Evolutionary conservation across 805 yeast species (phyloP).

Genomic region (Ogataea henricii): DNA sequence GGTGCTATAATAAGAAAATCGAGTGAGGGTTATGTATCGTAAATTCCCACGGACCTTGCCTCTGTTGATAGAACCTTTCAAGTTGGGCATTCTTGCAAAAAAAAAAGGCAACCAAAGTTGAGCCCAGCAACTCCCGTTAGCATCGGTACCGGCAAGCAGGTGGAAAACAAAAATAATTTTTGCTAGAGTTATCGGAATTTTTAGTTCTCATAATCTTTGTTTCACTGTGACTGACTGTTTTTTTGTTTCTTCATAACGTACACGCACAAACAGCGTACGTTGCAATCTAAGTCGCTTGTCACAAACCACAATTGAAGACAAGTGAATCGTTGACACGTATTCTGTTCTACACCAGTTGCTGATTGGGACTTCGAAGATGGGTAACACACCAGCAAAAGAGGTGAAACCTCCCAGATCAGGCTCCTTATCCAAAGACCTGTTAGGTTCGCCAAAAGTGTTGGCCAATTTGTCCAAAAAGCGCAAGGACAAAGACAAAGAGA

Average conservation of each 20-base stretch:
- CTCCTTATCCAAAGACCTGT: constrained; percentile 22
- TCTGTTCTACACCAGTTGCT: neutral
- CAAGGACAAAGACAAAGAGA: constrained; percentile 52
- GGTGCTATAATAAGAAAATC: neutral
- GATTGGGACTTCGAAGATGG: constrained; percentile 18
- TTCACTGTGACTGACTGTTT: neutral
- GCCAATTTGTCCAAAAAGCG: constrained; percentile 31
- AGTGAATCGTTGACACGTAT: neutral
- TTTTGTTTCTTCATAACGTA: neutral
- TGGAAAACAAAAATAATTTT: neutral
- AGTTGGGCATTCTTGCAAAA: too few relatives aligned
- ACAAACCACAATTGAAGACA: neutral
- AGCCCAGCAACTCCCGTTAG: too few relatives aligned
- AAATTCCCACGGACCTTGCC: neutral
- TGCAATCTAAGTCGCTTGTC: neutral
- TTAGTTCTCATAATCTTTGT: neutral
- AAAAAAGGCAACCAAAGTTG: too few relatives aligned
- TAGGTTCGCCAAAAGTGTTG: constrained; percentile 19
- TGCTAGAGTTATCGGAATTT: constrained; percentile 1
- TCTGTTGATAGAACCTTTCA: neutral
- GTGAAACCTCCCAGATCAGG: constrained; percentile 19
- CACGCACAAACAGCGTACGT: neutral
- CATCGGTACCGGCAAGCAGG: neutral
- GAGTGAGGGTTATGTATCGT: neutral
- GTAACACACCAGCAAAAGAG: constrained; percentile 31